Percentiles rank a stretch among this genome's conserved stretches.
Conservation (phyloP, 208 protist genomes). For the Leishmania lainsoni region DNA sequence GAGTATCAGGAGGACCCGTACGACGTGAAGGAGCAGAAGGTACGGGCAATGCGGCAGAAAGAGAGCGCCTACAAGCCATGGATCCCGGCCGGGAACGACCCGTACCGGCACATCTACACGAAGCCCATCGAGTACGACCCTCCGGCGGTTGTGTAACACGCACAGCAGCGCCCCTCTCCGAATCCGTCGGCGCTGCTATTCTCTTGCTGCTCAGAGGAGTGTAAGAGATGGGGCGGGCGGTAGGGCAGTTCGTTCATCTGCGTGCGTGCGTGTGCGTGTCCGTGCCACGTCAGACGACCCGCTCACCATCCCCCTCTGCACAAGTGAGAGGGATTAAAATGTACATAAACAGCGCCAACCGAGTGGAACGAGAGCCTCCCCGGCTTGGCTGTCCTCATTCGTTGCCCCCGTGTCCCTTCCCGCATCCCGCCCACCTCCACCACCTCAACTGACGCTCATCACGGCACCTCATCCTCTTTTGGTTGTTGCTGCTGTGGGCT, state of each 20-base stretch:
- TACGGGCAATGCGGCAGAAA: conserved; percentile 58
- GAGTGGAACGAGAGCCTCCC: neutral
- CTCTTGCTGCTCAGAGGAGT: neutral
- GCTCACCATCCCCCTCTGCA: too few relatives aligned
- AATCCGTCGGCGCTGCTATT: neutral
- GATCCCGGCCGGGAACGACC: conserved; percentile 71
- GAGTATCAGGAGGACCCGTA: conserved; percentile 92
- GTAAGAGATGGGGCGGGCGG: neutral
- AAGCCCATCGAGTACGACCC: conserved; percentile 77
- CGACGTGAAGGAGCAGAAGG: conserved; percentile 80
- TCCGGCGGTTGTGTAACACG: conserved; percentile 42
- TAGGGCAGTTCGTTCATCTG: neutral
- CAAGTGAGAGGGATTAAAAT: neutral
- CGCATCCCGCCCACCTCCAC: neutral
- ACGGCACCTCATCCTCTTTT: neutral
- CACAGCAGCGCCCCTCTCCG: neutral
- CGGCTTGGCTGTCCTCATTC: neutral
- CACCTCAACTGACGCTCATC: neutral
- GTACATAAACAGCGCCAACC: neutral
- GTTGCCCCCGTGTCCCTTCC: neutral
- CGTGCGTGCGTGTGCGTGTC: neutral
- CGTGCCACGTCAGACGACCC: too few relatives aligned
- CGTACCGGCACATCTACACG: conserved; percentile 81
- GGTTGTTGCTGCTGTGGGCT: neutral
- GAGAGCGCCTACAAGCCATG: conserved; percentile 79